Evolutionary conservation across 495 filamentous ascomycete genomes (phyloP), one percentile per base, ranked within the genome.

Genomic region (Xylaria cubensis): DNA sequence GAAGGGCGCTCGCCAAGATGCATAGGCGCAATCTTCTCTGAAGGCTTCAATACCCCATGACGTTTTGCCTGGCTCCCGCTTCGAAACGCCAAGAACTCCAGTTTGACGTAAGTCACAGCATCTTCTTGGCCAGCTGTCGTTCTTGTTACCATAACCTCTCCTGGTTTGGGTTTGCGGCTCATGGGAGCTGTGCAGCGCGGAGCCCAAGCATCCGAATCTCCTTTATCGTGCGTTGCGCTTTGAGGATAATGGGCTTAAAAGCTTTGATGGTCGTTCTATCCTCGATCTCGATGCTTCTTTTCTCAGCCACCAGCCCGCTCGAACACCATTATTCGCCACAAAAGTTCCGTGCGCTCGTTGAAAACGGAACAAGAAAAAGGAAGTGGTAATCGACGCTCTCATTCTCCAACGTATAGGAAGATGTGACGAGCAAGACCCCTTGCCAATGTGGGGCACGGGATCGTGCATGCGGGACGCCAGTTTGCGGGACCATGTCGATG

Each of bases 401-500:
- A 53, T 21, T 58, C 34, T 58, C n/a, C 51, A 61, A 46, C 55
- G 26, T 36, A 17, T 34, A 34, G 53, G 26, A 41, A 50, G 26
- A 48, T 62, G 53, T 46, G 8, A 26, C 26, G 32, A 64, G 55
- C 24, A 69, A 42, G 26, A 26, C 67, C 67, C 67, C 55, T 62
- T 46, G 67, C 55, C 36, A 48, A 55, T 67, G 65, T 12, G 65
- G 65, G 65, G 56, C 65, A 56, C 13, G 29, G 48, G 7, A 44
- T 13, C n/a, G 8, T 46, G 67, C 24, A 29, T 62, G 68, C n/a
- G 68, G 56, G 55, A 51, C 56, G 29, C 58, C 10, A 63, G 56
- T 29, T 53, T 70, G 68, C 68, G 68, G 68, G 68, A 63, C 68
- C 56, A 12, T 41, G 58, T n/a, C 4, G 42, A 24, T 51, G 56